Evolutionary conservation across 139 green algal species (phyloP).

Genomic region (Penium margaritaceum): DNA sequence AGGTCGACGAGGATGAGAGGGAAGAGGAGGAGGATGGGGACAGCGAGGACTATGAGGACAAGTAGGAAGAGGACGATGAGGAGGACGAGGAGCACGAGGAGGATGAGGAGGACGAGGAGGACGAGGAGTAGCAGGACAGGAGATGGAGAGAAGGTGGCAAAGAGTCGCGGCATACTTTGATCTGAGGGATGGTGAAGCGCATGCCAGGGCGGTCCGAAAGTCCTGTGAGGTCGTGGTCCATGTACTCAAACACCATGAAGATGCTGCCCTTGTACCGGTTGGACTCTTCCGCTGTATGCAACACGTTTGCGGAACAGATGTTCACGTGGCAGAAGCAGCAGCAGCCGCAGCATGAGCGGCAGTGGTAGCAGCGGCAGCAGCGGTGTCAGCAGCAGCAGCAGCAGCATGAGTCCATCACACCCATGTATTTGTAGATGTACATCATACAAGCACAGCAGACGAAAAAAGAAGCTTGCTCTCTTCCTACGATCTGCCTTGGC

Average conservation of each 20-base stretch:
- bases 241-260: slow-evolving; percentile 99
- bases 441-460: no score
- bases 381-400: no score
- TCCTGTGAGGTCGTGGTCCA: slow-evolving; percentile 94
- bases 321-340: no score
- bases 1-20: background rate
- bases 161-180: slow-evolving; percentile 40
- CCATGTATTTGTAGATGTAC: no score
- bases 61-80: background rate
- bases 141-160: no score
- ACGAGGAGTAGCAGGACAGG: slow-evolving; percentile 1
- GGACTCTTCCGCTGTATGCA: slow-evolving; percentile 44
- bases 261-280: slow-evolving; percentile 89
- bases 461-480: no score
- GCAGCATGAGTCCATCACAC: no score
- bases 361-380: no score
- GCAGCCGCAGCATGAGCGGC: no score
- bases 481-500: no score
- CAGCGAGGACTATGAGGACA: background rate
- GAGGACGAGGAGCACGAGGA: background rate
- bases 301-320: no score
- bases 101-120: background rate
- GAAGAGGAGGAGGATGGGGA: background rate
- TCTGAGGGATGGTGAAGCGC: slow-evolving; percentile 63
- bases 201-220: slow-evolving; percentile 67